Percentiles rank a stretch among this genome's conserved stretches.
phyloP scores from a whole-genome alignment of 768 basidiomycete genomes.

The Coprinopsis marcescibilis region DNA sequence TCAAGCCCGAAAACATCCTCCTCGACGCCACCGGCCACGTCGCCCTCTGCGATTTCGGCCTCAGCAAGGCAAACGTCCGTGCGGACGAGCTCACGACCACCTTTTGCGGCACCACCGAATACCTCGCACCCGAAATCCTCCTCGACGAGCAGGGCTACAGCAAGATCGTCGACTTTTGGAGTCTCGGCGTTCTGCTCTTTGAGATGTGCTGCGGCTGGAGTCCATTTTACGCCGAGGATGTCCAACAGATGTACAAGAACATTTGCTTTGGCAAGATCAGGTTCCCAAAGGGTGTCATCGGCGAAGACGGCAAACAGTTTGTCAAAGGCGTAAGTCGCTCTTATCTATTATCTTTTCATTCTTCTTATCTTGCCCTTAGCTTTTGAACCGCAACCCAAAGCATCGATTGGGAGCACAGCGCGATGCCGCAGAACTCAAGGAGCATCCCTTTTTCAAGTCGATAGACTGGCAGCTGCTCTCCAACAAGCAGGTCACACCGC shows the following conservation, averaged over 20 bases:
- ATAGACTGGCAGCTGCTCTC: constrained; percentile 92
- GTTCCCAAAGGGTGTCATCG: constrained; percentile 94
- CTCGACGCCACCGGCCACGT: constrained; percentile 98
- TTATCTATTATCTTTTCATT: constrained; percentile 3
- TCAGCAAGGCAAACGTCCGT: constrained; percentile 92
- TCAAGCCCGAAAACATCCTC: constrained; percentile 98
- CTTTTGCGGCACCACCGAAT: constrained; percentile 98
- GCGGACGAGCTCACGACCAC: constrained; percentile 97
- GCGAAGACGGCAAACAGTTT: constrained; percentile 97
- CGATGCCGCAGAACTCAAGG: constrained; percentile 91
- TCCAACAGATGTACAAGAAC: constrained; percentile 99
- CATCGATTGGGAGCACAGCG: constrained; percentile 89
- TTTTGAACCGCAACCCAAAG: constrained; percentile 97
- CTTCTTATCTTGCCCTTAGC: constrained; percentile 38
- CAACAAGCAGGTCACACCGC: constrained; percentile 87
- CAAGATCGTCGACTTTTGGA: constrained; percentile 99
- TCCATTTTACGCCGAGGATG: constrained; percentile 98
- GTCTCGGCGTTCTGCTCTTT: constrained; percentile 89
- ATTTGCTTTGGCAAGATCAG: constrained; percentile 98
- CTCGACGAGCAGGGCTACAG: constrained; percentile 98
- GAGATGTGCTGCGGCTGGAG: constrained; percentile 99
- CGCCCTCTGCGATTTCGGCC: constrained; percentile 96
- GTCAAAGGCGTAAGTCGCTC: constrained; percentile 84
- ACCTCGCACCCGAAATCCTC: constrained; percentile 97
- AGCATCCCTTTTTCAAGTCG: constrained; percentile 86